Evolutionary conservation across 108 stramenopile genomes (phyloP), one percentile per base, ranked within the genome.

Genomic region (Asterionellopsis glacialis): DNA sequence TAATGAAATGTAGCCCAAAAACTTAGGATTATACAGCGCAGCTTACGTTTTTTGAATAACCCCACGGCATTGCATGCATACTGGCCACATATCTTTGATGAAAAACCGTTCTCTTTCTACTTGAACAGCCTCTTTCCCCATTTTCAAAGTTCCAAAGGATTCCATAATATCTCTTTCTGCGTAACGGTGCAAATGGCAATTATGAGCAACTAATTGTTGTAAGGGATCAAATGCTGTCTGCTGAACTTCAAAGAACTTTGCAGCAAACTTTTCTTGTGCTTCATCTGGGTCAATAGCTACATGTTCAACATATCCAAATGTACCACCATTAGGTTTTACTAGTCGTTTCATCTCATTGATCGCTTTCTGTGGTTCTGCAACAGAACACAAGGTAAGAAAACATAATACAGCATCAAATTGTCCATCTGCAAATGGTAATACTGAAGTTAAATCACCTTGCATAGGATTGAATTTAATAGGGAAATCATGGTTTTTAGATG

Each of bases 241-340:
- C 49, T 83, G 72, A 22, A 65, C 51, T 21, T 70, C 73, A 44
- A 93, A 54, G 1, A 76, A 40, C 19, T 44, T 44, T 10, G 11
- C 15, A 7, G 49, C 56, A 5, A 33, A 7, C 7, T 33, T 33
- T 33, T 33, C 33, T 22, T 72, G 65, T 2, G 68, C 69, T 6
- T 70, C 59, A 38, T 77, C 74, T 19, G 52, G 55, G 40, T 83
- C 67, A 0, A 86, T 81, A 19, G 79, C 56, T 11, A 85, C 80
- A 61, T 92, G 90, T 58, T 92, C 90, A 56, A 86, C 77, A 55
- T 80, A 92, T n/a, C 84, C 71, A 55, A 84, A 88, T 22, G 72
- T 76, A 1, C 87, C 90, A 0, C 77, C 78, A 26, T 55, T 53
- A 0, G 80, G 73, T 57, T 76, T 67, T 18, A 92, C 28, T 13